phyloP scores from a whole-genome alignment of 208 protist species.

The Leishmania aethiopica region DNA sequence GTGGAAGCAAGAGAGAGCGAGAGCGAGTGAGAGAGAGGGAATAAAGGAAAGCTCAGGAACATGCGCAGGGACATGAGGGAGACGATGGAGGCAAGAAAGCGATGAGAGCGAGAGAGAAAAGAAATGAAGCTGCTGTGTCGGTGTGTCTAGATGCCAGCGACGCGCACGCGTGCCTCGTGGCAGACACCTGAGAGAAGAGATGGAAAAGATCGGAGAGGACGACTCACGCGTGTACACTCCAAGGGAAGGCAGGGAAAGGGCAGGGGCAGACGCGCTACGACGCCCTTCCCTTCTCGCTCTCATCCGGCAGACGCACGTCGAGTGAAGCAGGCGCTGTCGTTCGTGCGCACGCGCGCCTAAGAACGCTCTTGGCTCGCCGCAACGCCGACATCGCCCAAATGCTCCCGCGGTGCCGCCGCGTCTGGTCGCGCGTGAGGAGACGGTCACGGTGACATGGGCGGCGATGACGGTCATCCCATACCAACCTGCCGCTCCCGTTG shows the following conservation, averaged over 20 bases:
- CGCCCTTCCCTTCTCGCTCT: not conserved
- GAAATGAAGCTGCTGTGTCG: not conserved
- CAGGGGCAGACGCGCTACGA: not conserved
- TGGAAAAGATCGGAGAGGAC: not conserved
- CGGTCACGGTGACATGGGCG: not conserved
- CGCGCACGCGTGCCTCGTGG: not conserved
- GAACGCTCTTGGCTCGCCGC: not conserved
- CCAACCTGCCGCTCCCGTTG: not conserved
- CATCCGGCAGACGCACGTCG: not conserved
- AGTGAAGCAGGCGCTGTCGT: not conserved
- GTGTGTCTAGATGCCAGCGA: not conserved
- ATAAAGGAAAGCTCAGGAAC: not conserved
- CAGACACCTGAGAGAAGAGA: not conserved
- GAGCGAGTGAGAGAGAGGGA: not conserved
- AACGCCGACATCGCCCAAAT: not conserved
- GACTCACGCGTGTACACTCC: no score
- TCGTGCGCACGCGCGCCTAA: not conserved
- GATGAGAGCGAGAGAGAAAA: not conserved
- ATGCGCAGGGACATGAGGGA: not conserved
- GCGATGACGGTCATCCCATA: no score
- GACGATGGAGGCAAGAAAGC: not conserved
- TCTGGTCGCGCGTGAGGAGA: not conserved
- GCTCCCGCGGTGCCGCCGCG: not conserved
- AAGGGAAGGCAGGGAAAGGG: not conserved
- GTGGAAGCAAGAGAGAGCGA: slow-evolving; percentile 3